phyloP scores from a whole-genome alignment of 495 filamentous ascomycete genomes.

The Aspergillus cavernicola region DNA sequence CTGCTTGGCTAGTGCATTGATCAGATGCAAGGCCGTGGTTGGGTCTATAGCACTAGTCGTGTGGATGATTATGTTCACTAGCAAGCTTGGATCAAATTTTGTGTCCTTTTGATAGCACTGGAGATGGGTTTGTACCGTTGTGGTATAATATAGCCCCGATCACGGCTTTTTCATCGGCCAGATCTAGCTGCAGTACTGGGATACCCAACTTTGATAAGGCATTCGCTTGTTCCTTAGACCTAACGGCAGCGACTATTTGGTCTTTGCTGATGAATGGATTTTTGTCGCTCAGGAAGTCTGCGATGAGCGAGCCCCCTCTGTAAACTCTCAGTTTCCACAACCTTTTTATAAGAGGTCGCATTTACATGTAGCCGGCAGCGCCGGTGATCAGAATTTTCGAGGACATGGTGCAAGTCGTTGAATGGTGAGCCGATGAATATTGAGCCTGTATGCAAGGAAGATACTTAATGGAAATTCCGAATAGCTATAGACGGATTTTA shows the following conservation, averaged over 20 bases:
- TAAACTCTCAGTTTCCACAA: neutral
- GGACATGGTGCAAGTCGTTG: neutral
- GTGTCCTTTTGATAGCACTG: neutral
- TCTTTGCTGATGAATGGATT: neutral
- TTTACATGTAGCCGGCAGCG: neutral
- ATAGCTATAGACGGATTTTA: neutral
- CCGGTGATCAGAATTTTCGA: neutral
- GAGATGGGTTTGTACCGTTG: neutral
- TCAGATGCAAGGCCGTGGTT: neutral
- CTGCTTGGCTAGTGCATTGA: neutral
- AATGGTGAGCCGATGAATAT: neutral
- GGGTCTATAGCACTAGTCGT: neutral
- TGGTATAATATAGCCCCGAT: neutral
- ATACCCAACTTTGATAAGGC: neutral
- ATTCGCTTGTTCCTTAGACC: neutral
- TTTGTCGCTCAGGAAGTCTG: neutral
- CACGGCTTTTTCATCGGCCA: neutral
- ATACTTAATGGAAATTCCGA: neutral
- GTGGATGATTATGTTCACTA: neutral
- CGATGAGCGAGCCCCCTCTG: neutral
- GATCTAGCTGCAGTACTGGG: neutral
- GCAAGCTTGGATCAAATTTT: neutral
- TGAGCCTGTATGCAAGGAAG: neutral
- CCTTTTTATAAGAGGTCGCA: neutral
- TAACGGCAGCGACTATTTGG: neutral